Percentiles rank a stretch among this genome's conserved stretches.
Conservation (phyloP, 1,284 basidiomycete species). For the Tetrapyrgos nigripes region DNA sequence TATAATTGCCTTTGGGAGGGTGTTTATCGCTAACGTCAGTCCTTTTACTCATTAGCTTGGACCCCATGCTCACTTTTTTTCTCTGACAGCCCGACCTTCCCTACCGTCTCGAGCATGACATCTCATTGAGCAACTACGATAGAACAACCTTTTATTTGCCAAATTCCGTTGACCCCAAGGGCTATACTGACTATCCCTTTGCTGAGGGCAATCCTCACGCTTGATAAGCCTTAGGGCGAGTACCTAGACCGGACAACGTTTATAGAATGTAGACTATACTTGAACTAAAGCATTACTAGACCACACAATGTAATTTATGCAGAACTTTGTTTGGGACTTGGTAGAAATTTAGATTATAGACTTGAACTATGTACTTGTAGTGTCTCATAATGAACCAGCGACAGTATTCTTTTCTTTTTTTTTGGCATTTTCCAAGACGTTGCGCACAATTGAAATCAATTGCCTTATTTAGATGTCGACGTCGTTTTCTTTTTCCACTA, state of each 20-base stretch:
- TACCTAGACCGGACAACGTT: too few species aligned
- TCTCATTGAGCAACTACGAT: slow-evolving; percentile 32
- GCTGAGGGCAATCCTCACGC: neutral
- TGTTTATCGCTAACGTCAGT: slow-evolving; percentile 2
- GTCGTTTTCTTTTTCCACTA: too few species aligned
- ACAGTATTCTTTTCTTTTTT: too few species aligned
- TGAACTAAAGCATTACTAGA: too few species aligned
- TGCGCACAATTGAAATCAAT: too few species aligned
- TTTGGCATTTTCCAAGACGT: too few species aligned
- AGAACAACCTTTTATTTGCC: slow-evolving; percentile 33
- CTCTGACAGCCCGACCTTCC: slow-evolving; percentile 54
- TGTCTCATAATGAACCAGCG: too few species aligned
- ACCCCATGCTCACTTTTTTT: neutral
- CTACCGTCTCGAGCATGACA: slow-evolving; percentile 37
- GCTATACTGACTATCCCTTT: slow-evolving; percentile 46
- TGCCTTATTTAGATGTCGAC: too few species aligned
- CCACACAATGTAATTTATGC: too few species aligned
- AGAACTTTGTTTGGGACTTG: neutral
- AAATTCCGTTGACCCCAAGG: slow-evolving; percentile 26
- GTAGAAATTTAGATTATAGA: neutral
- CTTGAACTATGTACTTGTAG: too few species aligned
- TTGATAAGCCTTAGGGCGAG: neutral
- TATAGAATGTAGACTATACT: neutral
- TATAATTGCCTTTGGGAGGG: slow-evolving; percentile 31
- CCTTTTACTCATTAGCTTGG: neutral